A percentile compares a stretch with the other conserved stretches of the same genome.
Evolutionary conservation across 2,329 filamentous ascomycete species (phyloP).

Genomic region (Fusarium sp.): DNA sequence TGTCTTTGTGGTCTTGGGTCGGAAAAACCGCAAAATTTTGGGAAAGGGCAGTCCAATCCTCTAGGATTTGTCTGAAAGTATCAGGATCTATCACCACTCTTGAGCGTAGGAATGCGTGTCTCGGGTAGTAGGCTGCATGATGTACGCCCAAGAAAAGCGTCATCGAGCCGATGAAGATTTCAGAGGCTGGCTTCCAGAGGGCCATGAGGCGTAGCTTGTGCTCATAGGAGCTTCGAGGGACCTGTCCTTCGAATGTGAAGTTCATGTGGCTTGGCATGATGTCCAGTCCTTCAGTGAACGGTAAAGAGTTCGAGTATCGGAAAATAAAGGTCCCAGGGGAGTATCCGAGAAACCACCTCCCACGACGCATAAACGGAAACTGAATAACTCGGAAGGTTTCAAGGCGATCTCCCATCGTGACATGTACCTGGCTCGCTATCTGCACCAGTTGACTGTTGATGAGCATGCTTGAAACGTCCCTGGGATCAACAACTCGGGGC

Average conservation of each 20-base stretch:
- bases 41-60: neutral
- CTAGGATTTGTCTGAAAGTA: neutral
- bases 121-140: neutral
- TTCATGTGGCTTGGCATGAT: neutral
- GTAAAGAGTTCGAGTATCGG: slow-evolving; percentile 11
- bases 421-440: neutral
- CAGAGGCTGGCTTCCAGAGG: neutral
- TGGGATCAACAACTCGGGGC: neutral
- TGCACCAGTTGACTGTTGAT: neutral
- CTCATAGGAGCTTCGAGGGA: neutral
- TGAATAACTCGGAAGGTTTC: neutral
- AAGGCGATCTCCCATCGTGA: neutral
- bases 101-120: neutral
- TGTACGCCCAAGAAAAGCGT: neutral
- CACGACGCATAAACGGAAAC: neutral
- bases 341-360: neutral
- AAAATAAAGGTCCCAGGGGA: slow-evolving; percentile 41
- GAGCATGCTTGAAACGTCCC: neutral
- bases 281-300: neutral
- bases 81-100: neutral
- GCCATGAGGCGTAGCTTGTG: neutral
- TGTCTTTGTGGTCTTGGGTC: no score
- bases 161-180: slow-evolving; percentile 10
- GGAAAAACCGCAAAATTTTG: neutral
- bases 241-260: slow-evolving; percentile 15